A percentile compares a stretch with the other conserved stretches of the same genome.
Evolutionary conservation across 345 rosid genomes (phyloP).

Genomic region (Salix dunnii): DNA sequence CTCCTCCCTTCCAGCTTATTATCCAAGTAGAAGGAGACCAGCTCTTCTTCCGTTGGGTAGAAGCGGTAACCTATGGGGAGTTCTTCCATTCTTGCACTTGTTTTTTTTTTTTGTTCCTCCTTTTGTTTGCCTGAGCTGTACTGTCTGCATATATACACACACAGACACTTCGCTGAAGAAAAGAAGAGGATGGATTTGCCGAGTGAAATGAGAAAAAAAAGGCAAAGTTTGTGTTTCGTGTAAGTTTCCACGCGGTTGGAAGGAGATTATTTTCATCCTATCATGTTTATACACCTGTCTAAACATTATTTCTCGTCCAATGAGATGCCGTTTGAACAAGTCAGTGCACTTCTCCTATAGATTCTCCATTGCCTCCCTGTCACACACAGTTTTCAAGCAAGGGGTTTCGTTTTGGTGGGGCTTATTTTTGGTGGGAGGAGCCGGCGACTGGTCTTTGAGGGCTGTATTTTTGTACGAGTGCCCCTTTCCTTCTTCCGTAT

Average conservation of each 20-base stretch:
- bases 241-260: slow-evolving; percentile 54
- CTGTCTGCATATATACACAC: background rate
- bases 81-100: slow-evolving; percentile 28
- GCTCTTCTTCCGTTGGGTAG: slow-evolving; percentile 93
- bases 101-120: background rate
- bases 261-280: background rate
- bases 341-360: slow-evolving; percentile 15
- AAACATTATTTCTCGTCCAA: background rate
- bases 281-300: background rate
- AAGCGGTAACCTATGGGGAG: slow-evolving; percentile 59
- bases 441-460: too few species aligned
- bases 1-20: slow-evolving; percentile 59
- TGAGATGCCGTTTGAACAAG: slow-evolving; percentile 34
- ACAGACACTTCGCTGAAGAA: background rate
- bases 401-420: background rate
- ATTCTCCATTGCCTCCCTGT: background rate
- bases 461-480: too few species aligned
- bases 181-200: slow-evolving; percentile 27
- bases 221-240: background rate
- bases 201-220: slow-evolving; percentile 54
- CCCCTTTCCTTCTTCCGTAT: too few species aligned
- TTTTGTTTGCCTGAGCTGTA: background rate
- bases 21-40: slow-evolving; percentile 66
- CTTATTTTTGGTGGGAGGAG: background rate
- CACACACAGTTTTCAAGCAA: background rate